Percentiles rank a stretch among this genome's conserved stretches.
Evolutionary conservation across 2,329 filamentous ascomycete species (phyloP).

Genomic region (Cercospora sp.): DNA sequence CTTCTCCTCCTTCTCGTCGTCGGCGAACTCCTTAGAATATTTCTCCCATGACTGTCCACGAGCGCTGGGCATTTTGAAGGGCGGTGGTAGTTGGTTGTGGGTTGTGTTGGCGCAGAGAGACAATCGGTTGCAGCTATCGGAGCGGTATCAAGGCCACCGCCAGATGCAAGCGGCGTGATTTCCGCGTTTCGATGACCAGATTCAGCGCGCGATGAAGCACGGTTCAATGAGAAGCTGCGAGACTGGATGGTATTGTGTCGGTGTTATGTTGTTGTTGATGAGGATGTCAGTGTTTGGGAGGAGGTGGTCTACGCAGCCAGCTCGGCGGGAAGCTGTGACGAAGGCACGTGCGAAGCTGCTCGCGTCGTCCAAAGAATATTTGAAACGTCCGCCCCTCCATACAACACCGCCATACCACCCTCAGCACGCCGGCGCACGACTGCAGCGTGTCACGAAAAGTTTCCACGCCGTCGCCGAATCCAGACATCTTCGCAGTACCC

Average conservation of each 20-base stretch:
- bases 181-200: background rate
- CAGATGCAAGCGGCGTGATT: background rate
- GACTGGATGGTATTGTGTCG: background rate
- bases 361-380: background rate
- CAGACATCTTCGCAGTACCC: background rate
- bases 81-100: background rate
- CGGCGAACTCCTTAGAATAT: slow-evolving; percentile 94
- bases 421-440: background rate
- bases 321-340: background rate
- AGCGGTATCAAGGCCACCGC: background rate
- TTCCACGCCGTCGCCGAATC: background rate
- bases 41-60: slow-evolving; percentile 82
- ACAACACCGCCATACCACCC: background rate
- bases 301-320: background rate
- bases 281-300: background rate
- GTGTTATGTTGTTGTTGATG: background rate
- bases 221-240: background rate
- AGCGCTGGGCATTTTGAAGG: slow-evolving; percentile 76
- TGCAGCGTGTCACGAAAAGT: background rate
- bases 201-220: background rate
- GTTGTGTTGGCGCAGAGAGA: background rate
- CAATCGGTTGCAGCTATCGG: background rate
- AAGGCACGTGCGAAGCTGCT: background rate
- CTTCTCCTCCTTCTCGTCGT: slow-evolving; percentile 98
- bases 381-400: background rate